Percentiles rank a stretch among this genome's conserved stretches.
Conservation (phyloP, 2,329 filamentous ascomycete genomes). For the Karstenula rhodostoma region DNA sequence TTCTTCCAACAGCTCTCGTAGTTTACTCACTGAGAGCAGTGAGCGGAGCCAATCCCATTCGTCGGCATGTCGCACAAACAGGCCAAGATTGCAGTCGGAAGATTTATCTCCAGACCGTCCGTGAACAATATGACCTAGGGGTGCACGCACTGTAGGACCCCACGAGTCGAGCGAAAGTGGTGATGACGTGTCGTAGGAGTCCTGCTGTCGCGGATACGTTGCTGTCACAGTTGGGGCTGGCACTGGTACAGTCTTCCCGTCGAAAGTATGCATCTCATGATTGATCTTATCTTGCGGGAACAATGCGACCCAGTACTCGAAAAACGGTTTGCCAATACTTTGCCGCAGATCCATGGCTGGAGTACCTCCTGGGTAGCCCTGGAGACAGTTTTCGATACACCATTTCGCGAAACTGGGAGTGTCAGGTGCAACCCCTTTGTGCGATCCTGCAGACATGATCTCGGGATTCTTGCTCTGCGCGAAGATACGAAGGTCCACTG, state of each 20-base stretch:
- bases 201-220: conserved; percentile 20
- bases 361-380: conserved; percentile 52
- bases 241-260: conserved; percentile 20
- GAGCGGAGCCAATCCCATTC: conserved; percentile 35
- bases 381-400: conserved; percentile 37
- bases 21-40: conserved; percentile 15
- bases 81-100: conserved; percentile 34
- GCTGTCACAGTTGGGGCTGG: conserved; percentile 17
- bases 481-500: conserved; percentile 42
- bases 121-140: conserved; percentile 45
- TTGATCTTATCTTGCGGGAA: conserved; percentile 25
- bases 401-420: conserved; percentile 22
- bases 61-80: conserved; percentile 30
- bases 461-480: conserved; percentile 23
- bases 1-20: conserved; percentile 4
- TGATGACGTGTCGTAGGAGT: conserved; percentile 35
- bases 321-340: conserved; percentile 24
- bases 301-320: conserved; percentile 30
- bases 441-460: conserved; percentile 19
- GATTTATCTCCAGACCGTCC: conserved; percentile 39
- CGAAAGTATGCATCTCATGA: conserved; percentile 22
- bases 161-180: conserved; percentile 36
- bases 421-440: conserved; percentile 20
- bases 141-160: conserved; percentile 42
- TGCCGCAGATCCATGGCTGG: conserved; percentile 22